Base-by-base conservation (phyloP, 2,329 filamentous ascomycete genomes). In the Colletotrichum acutatum region DNA sequence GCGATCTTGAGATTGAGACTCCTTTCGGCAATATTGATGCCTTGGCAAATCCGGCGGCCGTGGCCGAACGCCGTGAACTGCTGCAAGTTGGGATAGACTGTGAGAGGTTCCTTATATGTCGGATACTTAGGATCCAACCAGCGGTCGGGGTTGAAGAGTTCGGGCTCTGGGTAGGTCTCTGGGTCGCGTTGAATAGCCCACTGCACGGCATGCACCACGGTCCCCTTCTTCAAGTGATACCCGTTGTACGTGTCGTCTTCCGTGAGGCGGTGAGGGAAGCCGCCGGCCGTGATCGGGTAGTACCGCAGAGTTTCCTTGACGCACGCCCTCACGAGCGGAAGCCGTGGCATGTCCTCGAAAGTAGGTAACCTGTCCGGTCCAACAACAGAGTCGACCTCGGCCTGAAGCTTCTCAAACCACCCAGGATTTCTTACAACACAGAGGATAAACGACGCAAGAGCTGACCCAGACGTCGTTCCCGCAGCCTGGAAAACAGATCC, bases 241-340 rank as follows among this genome's bases (percentile, higher is more conserved):
- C 87, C 87, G 2, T 85, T 79, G 68, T 88, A 89, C 28, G 87
- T 82, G 72, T 89, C 87, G 66, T 89, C 87, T 58, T 84, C 81
- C 64, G 86, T 86, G 7, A 84, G 79, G 0, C 86, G 85, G 71
- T 89, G 88, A 0, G 87, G 86, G 6, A 90, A 87, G 4, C 85
- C 85, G 80, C 74, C 14, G 3, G 61, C 54, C 7, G 49, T 56
- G 34, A 89, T 87, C 24, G 87, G 86, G 58, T 87, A 82, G 85
- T 86, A 89, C 12, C 88, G 82, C 22, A 89, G 80, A 0, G 83
- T 82, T 78, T 90, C 81, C 68, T 76, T 83, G 66, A 85, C 80
- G 19, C 82, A 78, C 6, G 83, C 83, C n/a, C 82, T 79, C 7
- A 84, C 77, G 2, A 80, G 78, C 5, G 84, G 83, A 34, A 86